Evolutionary conservation across 345 rosid species (phyloP).

Genomic region (Arabidopsis suecica): DNA sequence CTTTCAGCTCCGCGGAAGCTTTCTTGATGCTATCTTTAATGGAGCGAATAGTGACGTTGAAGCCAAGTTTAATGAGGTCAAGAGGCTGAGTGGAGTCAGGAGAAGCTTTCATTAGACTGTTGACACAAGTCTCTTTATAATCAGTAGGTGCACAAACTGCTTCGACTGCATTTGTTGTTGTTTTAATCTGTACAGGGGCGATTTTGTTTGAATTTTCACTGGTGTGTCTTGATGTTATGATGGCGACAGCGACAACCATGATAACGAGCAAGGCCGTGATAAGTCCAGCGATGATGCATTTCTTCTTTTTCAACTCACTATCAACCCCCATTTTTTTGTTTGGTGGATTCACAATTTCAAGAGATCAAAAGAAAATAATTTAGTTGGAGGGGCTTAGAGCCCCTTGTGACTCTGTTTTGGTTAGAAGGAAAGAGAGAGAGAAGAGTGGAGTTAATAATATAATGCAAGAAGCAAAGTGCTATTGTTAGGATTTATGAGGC

Average conservation of each 20-base stretch:
- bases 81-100: constrained; percentile 61
- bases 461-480: background rate
- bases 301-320: constrained; percentile 38
- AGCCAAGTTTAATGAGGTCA: constrained; percentile 58
- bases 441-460: constrained; percentile 1
- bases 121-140: constrained; percentile 57
- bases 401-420: constrained; percentile 11
- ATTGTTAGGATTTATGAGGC: constrained; percentile 20
- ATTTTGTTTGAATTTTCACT: no score
- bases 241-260: constrained; percentile 55
- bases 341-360: constrained; percentile 1
- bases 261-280: constrained; percentile 56
- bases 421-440: background rate
- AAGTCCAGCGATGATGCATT: constrained; percentile 48
- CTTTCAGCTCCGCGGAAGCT: constrained; percentile 45
- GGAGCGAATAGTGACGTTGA: constrained; percentile 49
- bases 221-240: constrained; percentile 25
- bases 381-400: background rate
- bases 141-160: constrained; percentile 69
- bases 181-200: background rate
- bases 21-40: constrained; percentile 51
- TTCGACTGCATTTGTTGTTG: constrained; percentile 49
- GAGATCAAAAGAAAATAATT: background rate
- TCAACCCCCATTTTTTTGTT: constrained; percentile 25
- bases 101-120: constrained; percentile 47